Evolutionary conservation across 768 basidiomycete species (phyloP).

Genomic region (Termitomyces sp.): DNA sequence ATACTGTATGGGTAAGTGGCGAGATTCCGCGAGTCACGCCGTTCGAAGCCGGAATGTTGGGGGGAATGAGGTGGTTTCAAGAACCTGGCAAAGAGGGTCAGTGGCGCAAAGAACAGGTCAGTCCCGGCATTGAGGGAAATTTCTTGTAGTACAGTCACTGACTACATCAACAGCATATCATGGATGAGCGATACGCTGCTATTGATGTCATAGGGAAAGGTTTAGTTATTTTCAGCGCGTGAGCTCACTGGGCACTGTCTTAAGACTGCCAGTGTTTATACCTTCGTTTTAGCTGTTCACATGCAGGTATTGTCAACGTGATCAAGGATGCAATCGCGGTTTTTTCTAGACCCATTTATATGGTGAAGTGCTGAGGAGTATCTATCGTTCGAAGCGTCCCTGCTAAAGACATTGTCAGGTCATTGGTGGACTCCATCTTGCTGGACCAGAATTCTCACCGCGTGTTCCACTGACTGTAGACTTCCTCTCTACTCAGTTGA

Average conservation of each 20-base stretch:
- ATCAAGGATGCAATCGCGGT: slow-evolving; percentile 60
- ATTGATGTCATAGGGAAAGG: slow-evolving; percentile 82
- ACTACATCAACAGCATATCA: slow-evolving; percentile 50
- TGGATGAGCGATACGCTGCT: slow-evolving; percentile 79
- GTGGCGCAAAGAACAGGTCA: slow-evolving; percentile 58
- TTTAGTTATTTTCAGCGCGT: slow-evolving; percentile 82
- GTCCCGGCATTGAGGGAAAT: background rate
- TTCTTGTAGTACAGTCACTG: background rate
- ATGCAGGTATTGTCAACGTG: slow-evolving; percentile 86
- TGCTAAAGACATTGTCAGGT: slow-evolving; percentile 36
- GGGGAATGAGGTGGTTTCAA: slow-evolving; percentile 60
- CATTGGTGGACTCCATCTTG: slow-evolving; percentile 83
- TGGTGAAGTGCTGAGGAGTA: slow-evolving; percentile 40
- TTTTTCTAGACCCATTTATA: slow-evolving; percentile 69
- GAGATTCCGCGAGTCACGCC: slow-evolving; percentile 69
- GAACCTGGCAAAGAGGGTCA: slow-evolving; percentile 26
- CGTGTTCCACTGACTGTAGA: slow-evolving; percentile 69
- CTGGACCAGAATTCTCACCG: slow-evolving; percentile 56
- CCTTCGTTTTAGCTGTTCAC: slow-evolving; percentile 36
- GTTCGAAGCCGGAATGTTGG: slow-evolving; percentile 66
- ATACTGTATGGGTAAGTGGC: slow-evolving; percentile 73
- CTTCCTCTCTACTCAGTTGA: slow-evolving; percentile 58
- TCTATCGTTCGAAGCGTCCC: background rate
- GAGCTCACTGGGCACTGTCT: slow-evolving; percentile 20
- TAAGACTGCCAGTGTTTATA: background rate